Evolutionary conservation across 75 land plant genomes (phyloP).

Genomic region (Pseudotsuga menziesii): DNA sequence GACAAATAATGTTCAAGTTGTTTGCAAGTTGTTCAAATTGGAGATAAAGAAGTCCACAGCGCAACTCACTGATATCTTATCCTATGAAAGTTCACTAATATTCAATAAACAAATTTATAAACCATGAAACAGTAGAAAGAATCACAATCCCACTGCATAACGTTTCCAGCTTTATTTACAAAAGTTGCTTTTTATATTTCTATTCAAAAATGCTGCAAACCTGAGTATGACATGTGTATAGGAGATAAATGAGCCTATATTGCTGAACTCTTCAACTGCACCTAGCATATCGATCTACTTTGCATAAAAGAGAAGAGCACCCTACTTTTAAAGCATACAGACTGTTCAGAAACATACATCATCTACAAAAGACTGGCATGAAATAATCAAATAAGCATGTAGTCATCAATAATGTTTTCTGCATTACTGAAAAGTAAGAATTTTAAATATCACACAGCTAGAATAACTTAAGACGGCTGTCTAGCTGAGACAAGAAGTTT

Average conservation of each 20-base stretch:
- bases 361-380: too few relatives aligned
- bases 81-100: too few relatives aligned
- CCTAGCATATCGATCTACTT: not conserved
- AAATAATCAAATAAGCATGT: too few relatives aligned
- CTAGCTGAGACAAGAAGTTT: too few relatives aligned
- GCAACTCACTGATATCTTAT: too few relatives aligned
- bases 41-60: too few relatives aligned
- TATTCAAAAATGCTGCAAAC: not conserved
- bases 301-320: not conserved
- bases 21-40: not conserved
- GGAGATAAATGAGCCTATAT: not conserved
- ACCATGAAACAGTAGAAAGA: not conserved
- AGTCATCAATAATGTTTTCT: too few relatives aligned
- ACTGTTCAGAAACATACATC: too few relatives aligned
- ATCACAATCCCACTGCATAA: not conserved
- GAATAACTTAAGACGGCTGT: too few relatives aligned
- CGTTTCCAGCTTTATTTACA: not conserved
- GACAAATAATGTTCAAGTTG: not conserved
- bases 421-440: too few relatives aligned
- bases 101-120: not conserved
- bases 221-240: not conserved
- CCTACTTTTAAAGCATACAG: too few relatives aligned
- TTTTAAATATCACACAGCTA: too few relatives aligned
- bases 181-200: not conserved
- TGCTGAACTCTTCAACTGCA: not conserved